A percentile compares a stretch with the other conserved stretches of the same genome.
Conservation (phyloP, 371 early-diverging fungal species). For the Rhizopus sp. region DNA sequence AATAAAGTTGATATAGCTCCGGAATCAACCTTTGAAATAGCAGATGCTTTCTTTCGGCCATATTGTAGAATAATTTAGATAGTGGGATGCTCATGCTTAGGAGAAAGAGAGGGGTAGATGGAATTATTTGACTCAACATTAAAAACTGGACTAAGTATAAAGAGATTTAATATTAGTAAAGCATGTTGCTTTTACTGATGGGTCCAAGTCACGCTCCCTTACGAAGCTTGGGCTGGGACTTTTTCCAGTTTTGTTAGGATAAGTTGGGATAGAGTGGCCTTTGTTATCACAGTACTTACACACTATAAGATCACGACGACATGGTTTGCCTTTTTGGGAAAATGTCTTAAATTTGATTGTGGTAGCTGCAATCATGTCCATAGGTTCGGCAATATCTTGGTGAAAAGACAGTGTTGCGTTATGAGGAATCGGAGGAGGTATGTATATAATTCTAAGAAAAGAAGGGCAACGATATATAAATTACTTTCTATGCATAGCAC, state of each 20-base stretch:
- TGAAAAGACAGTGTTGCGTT: neutral
- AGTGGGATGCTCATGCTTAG: too few relatives aligned
- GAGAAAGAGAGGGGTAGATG: too few relatives aligned
- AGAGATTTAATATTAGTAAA: too few relatives aligned
- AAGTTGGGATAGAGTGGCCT: neutral
- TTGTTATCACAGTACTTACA: constrained; percentile 1
- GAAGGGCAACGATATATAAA: neutral
- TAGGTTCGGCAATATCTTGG: neutral
- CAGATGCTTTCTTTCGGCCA: too few relatives aligned
- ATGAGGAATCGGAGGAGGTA: neutral
- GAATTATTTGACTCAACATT: too few relatives aligned
- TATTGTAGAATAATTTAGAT: too few relatives aligned
- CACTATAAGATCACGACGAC: neutral
- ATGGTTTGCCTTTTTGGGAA: neutral
- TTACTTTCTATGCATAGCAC: neutral
- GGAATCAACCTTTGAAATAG: too few relatives aligned
- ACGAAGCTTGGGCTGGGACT: constrained; percentile 1
- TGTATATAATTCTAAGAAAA: neutral
- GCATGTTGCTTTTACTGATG: neutral
- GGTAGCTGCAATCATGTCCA: neutral
- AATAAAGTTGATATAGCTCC: too few relatives aligned
- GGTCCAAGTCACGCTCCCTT: constrained; percentile 2
- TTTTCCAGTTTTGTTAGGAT: constrained; percentile 1
- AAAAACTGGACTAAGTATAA: too few relatives aligned
- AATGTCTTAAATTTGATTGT: neutral